These are phyloP conservation scores for Mycena indigotica DNA, from an alignment of 768 basidiomycete species.

Conservation along the genomic window DNA sequence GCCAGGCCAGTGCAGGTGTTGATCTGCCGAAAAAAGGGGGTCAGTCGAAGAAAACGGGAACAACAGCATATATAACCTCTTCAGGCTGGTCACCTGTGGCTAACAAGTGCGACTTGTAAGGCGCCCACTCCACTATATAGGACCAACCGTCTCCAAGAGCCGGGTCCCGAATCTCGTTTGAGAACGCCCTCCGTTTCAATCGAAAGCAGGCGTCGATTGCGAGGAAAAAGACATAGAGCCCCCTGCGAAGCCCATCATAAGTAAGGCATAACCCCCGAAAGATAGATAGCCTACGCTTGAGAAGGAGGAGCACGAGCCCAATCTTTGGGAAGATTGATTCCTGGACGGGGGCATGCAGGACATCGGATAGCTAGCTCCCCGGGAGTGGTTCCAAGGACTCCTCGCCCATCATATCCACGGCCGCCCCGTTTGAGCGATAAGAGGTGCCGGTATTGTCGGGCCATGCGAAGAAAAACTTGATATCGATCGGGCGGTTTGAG, in stretches of 20 bases:
- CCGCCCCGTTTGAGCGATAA: slow-evolving; percentile 30
- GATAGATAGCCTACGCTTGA: slow-evolving; percentile 12
- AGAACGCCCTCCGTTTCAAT: slow-evolving; percentile 11
- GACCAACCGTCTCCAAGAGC: slow-evolving; percentile 10
- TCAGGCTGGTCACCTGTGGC: background rate
- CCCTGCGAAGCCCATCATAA: background rate
- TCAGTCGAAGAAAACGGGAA: background rate
- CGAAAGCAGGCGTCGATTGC: slow-evolving; percentile 19
- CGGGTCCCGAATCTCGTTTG: slow-evolving; percentile 13
- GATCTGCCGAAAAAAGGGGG: slow-evolving; percentile 15
- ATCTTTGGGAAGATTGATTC: slow-evolving; percentile 27
- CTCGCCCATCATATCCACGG: slow-evolving; percentile 28
- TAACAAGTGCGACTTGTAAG: background rate
- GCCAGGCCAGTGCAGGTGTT: slow-evolving; percentile 28
- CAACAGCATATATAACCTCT: background rate
- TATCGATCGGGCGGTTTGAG: slow-evolving; percentile 8
- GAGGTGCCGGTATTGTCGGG: slow-evolving; percentile 27
- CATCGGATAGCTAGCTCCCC: slow-evolving; percentile 34
- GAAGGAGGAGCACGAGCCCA: slow-evolving; percentile 25
- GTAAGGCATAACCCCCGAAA: background rate
- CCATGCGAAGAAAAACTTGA: slow-evolving; percentile 7
- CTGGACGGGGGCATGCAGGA: slow-evolving; percentile 36
- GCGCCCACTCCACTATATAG: background rate
- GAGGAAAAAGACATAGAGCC: slow-evolving; percentile 20
- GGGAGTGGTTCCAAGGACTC: slow-evolving; percentile 20